Evolutionary conservation across 2,329 filamentous ascomycete species (phyloP).

Genomic region (Metarhizium humberi): DNA sequence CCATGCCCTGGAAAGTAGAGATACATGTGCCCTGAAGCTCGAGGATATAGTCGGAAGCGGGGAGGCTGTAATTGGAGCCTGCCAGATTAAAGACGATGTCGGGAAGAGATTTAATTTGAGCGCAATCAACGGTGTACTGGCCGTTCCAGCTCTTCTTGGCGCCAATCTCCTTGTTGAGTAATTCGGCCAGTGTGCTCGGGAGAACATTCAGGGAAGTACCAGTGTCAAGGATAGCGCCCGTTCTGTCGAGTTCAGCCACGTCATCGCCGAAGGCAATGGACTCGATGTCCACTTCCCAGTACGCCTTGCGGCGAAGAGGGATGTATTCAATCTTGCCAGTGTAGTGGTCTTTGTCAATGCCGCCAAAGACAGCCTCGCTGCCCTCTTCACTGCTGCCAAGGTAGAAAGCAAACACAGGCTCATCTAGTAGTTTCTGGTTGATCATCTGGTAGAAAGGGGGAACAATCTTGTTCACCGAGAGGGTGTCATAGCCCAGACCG

Average conservation of each 20-base stretch:
- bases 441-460: conserved; percentile 97
- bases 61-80: conserved; percentile 89
- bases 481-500: conserved; percentile 87
- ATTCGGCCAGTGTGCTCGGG: conserved; percentile 81
- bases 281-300: conserved; percentile 98
- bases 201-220: conserved; percentile 97
- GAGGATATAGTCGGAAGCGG: conserved; percentile 85
- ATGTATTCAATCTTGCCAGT: conserved; percentile 86
- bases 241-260: conserved; percentile 83
- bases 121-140: conserved; percentile 90
- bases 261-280: conserved; percentile 81
- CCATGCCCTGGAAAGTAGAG: conserved; percentile 96
- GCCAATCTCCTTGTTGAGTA: conserved; percentile 95
- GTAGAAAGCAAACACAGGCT: conserved; percentile 95
- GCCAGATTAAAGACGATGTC: conserved; percentile 86
- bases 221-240: conserved; percentile 94
- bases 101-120: conserved; percentile 71
- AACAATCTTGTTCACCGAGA: conserved; percentile 92
- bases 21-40: conserved; percentile 94
- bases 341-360: conserved; percentile 71
- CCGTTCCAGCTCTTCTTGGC: conserved; percentile 97
- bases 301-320: conserved; percentile 93
- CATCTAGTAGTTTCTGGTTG: conserved; percentile 79
- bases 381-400: conserved; percentile 64
- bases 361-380: conserved; percentile 86